These are phyloP conservation scores for Vaccinium vitisidaea DNA, from an alignment of 148 eudicot species.

Conservation along the genomic window DNA sequence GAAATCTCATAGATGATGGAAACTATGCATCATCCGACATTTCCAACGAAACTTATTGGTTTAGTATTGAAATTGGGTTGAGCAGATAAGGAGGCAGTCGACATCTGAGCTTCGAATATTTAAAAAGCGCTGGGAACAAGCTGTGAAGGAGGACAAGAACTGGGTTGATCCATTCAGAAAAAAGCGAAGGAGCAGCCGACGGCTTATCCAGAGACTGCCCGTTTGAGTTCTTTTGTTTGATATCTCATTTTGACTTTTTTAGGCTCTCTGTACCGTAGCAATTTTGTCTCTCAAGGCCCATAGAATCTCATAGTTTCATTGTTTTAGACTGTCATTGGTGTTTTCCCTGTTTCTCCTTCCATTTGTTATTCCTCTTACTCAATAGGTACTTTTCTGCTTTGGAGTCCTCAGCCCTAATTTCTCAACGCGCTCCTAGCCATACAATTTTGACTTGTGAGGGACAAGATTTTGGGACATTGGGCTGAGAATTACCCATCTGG, in stretches of 20 bases:
- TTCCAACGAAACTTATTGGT: neutral
- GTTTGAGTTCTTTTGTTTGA: neutral
- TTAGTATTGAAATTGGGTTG: neutral
- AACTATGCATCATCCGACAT: too few species aligned
- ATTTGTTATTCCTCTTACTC: neutral
- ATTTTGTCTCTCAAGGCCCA: slow-evolving; percentile 7
- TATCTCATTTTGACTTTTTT: neutral
- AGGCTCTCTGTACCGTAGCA: neutral
- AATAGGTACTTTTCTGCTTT: neutral
- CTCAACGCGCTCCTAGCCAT: neutral
- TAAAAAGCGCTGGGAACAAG: slow-evolving; percentile 63
- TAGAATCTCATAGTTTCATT: slow-evolving; percentile 1
- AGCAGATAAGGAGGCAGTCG: slow-evolving; percentile 64
- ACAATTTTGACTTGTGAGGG: neutral
- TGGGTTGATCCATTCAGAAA: slow-evolving; percentile 61
- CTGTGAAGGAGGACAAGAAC: slow-evolving; percentile 49
- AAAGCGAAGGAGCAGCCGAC: slow-evolving; percentile 13
- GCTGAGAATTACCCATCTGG: neutral
- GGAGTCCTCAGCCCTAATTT: neutral
- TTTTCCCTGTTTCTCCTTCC: neutral
- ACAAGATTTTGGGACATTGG: neutral
- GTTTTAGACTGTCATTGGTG: neutral
- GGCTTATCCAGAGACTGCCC: neutral
- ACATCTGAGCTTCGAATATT: slow-evolving; percentile 54
- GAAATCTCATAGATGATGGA: neutral